These are phyloP conservation scores for Polytrichum commune DNA, from an alignment of 225 moss, liverwort and hornwort species.

Conservation along the genomic window DNA sequence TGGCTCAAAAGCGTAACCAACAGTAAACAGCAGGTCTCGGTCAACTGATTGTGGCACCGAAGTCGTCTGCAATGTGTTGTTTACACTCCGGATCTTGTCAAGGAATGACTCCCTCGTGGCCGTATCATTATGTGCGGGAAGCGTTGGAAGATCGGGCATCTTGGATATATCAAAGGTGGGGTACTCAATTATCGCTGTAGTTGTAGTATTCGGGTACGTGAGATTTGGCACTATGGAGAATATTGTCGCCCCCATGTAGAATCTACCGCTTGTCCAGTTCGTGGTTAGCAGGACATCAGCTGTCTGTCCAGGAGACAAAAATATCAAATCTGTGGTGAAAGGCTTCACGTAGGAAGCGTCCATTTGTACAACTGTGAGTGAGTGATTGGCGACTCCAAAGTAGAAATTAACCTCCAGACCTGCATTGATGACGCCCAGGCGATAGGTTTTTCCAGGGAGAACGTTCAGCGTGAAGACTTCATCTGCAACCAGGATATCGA, in stretches of 20 bases:
- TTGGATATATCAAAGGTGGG: conserved; percentile 14
- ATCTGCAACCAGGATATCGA: conserved; percentile 19
- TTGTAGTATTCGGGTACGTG: conserved; percentile 30
- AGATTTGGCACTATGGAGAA: conserved; percentile 32
- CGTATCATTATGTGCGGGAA: conserved; percentile 47
- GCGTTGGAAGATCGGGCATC: conserved; percentile 33
- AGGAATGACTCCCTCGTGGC: conserved; percentile 28
- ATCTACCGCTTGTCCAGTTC: conserved; percentile 31
- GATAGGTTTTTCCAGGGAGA: conserved; percentile 38
- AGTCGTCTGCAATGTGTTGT: conserved; percentile 21
- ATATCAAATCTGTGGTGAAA: conserved; percentile 23
- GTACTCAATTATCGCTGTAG: conserved; percentile 48
- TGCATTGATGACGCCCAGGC: conserved; percentile 53
- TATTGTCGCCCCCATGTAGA: conserved; percentile 47
- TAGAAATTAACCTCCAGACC: conserved; percentile 51
- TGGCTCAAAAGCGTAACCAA: conserved; percentile 47
- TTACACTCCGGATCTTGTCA: conserved; percentile 28
- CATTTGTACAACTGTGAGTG: conserved; percentile 43
- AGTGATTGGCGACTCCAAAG: conserved; percentile 54
- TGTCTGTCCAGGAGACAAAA: conserved; percentile 53
- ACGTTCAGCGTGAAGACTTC: conserved; percentile 37
- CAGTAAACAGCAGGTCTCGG: conserved; percentile 34
- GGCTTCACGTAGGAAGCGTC: conserved; percentile 48
- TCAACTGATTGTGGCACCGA: conserved; percentile 32
- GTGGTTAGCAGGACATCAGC: conserved; percentile 44